Evolutionary conservation across 2,329 filamentous ascomycete genomes (phyloP).

Genomic region (Rachicladosporium sp.): DNA sequence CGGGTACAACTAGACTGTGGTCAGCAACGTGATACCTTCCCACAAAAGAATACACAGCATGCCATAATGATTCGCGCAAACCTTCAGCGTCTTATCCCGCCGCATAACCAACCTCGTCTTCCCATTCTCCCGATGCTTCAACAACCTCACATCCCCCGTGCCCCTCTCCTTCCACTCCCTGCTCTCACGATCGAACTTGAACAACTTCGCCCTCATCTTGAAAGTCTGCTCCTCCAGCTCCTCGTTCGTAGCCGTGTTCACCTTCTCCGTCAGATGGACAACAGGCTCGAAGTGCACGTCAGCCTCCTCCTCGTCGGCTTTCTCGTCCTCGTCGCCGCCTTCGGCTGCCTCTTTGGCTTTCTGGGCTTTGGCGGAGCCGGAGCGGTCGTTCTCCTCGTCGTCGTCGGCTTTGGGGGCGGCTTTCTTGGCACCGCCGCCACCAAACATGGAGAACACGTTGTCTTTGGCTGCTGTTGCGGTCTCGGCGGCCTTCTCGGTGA

Average conservation of each 20-base stretch:
- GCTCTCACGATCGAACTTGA: constrained; percentile 86
- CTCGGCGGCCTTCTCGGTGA: constrained; percentile 25
- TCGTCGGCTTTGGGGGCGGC: constrained; percentile 57
- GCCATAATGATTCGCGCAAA: constrained; percentile 99
- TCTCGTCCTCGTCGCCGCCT: constrained; percentile 25
- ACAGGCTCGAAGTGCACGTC: constrained; percentile 97
- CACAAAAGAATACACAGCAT: constrained; percentile 29
- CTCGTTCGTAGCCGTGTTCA: constrained; percentile 96
- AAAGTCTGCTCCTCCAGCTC: constrained; percentile 94
- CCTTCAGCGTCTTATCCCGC: constrained; percentile 98
- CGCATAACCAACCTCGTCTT: constrained; percentile 98
- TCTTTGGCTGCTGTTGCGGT: constrained; percentile 33
- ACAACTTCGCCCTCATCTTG: constrained; percentile 99
- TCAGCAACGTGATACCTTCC: constrained; percentile 15
- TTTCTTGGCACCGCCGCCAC: constrained; percentile 92
- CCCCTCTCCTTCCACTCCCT: constrained; percentile 99
- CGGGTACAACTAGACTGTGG: constrained; percentile 61
- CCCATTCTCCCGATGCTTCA: constrained; percentile 98
- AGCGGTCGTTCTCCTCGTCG: constrained; percentile 70
- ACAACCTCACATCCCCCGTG: constrained; percentile 85
- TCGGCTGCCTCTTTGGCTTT: constrained; percentile 52
- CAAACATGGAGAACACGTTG: constrained; percentile 94
- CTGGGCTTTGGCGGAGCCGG: constrained; percentile 57
- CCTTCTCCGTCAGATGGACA: constrained; percentile 88
- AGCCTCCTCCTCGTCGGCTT: constrained; percentile 48